These are phyloP conservation scores for Elaeis oleifera DNA, from an alignment of 202 grass and related monocot genomes.

Conservation along the genomic window DNA sequence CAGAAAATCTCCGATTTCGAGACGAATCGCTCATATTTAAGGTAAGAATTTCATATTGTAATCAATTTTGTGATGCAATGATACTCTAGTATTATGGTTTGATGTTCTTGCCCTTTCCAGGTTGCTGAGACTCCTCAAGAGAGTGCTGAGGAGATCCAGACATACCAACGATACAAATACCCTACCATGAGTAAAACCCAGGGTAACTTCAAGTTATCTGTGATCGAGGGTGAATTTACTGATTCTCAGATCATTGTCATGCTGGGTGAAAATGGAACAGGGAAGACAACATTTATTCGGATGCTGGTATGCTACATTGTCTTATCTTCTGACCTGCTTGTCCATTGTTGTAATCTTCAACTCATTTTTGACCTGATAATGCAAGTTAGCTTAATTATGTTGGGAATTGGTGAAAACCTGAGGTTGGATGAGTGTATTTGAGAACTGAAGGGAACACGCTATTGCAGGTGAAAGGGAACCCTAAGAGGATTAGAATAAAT, in stretches of 20 bases:
- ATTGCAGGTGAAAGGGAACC: too few relatives aligned
- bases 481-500: too few relatives aligned
- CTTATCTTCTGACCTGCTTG: not conserved
- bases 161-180: constrained; percentile 85
- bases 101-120: constrained; percentile 26
- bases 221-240: constrained; percentile 75
- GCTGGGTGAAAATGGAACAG: constrained; percentile 88
- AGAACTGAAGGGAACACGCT: too few relatives aligned
- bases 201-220: constrained; percentile 74
- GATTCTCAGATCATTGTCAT: constrained; percentile 95
- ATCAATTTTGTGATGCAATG: too few relatives aligned
- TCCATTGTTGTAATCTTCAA: too few relatives aligned
- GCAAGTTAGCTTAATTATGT: too few relatives aligned
- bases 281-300: constrained; percentile 90
- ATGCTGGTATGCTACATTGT: constrained; percentile 54
- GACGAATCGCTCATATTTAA: constrained; percentile 88
- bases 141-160: constrained; percentile 80
- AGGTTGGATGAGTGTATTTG: too few relatives aligned
- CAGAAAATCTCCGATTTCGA: constrained; percentile 73
- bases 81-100: constrained; percentile 4
- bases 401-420: too few relatives aligned
- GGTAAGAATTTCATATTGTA: constrained; percentile 20
- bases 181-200: constrained; percentile 96
- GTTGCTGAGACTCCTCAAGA: constrained; percentile 74
- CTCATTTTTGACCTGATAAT: too few relatives aligned